These are phyloP conservation scores for Penicillium vulpinum DNA, from an alignment of 2,329 filamentous ascomycete genomes.

Conservation along the genomic window DNA sequence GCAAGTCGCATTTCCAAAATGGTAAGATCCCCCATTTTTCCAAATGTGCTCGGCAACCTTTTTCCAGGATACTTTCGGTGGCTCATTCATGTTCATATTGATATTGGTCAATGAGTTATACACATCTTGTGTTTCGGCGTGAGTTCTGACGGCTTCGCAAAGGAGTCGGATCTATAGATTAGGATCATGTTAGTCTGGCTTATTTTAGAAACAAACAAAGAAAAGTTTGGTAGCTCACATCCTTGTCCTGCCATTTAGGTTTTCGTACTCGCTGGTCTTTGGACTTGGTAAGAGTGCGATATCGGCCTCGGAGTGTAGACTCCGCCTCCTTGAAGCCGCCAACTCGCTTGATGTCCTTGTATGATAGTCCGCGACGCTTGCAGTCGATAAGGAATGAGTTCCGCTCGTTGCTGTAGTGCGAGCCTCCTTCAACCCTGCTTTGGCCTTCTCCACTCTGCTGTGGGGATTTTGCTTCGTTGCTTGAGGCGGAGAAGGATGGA, in stretches of 20 bases:
- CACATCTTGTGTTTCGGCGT: slow-evolving; percentile 10
- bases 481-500: background rate
- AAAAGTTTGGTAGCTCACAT: slow-evolving; percentile 38
- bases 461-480: background rate
- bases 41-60: slow-evolving; percentile 56
- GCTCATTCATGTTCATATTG: slow-evolving; percentile 10
- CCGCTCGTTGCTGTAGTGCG: slow-evolving; percentile 26
- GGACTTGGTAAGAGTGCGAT: slow-evolving; percentile 47
- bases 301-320: slow-evolving; percentile 50
- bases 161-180: slow-evolving; percentile 42
- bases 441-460: background rate
- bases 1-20: slow-evolving; percentile 62
- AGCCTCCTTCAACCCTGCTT: slow-evolving; percentile 2
- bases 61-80: slow-evolving; percentile 59
- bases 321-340: slow-evolving; percentile 49
- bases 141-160: slow-evolving; percentile 39
- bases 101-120: background rate
- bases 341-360: slow-evolving; percentile 49
- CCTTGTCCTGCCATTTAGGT: slow-evolving; percentile 45
- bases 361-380: slow-evolving; percentile 46
- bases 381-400: slow-evolving; percentile 45
- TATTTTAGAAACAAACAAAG: background rate
- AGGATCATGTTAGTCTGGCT: background rate
- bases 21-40: slow-evolving; percentile 56
- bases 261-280: slow-evolving; percentile 49